These are phyloP conservation scores for Antrodiella citrinella DNA, from an alignment of 768 basidiomycete species.

Conservation along the genomic window DNA sequence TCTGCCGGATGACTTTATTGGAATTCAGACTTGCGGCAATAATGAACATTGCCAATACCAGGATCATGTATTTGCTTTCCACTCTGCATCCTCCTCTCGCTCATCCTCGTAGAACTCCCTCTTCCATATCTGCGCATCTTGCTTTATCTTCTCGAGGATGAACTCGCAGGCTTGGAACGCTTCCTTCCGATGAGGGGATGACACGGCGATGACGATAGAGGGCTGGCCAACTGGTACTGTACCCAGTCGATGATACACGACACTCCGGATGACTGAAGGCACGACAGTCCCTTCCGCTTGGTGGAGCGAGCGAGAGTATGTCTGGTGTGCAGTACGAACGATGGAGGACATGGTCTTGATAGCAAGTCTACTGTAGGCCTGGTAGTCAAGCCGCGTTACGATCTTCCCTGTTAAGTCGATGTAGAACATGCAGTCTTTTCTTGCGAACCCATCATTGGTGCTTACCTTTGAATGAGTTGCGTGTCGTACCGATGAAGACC, in stretches of 20 bases:
- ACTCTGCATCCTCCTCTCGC: slow-evolving; percentile 39
- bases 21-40: no score
- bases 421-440: no score
- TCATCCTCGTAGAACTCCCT: slow-evolving; percentile 78
- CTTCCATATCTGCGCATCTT: slow-evolving; percentile 86
- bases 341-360: slow-evolving; percentile 70
- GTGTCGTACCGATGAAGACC: slow-evolving; percentile 78
- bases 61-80: slow-evolving; percentile 21
- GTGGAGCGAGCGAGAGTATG: slow-evolving; percentile 34
- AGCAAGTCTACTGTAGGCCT: slow-evolving; percentile 75
- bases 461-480: slow-evolving; percentile 76
- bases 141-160: slow-evolving; percentile 82
- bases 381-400: slow-evolving; percentile 72
- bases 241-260: slow-evolving; percentile 72
- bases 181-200: slow-evolving; percentile 77
- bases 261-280: slow-evolving; percentile 40
- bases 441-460: no score
- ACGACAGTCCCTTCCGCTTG: slow-evolving; percentile 7
- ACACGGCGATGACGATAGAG: slow-evolving; percentile 80
- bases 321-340: slow-evolving; percentile 35
- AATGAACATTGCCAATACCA: no score
- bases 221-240: slow-evolving; percentile 69
- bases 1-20: no score
- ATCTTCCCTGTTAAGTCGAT: slow-evolving; percentile 40
- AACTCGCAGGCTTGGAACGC: slow-evolving; percentile 74